Conservation (phyloP, 2,329 filamentous ascomycete genomes). For the Plectosphaerella plurivora region DNA sequence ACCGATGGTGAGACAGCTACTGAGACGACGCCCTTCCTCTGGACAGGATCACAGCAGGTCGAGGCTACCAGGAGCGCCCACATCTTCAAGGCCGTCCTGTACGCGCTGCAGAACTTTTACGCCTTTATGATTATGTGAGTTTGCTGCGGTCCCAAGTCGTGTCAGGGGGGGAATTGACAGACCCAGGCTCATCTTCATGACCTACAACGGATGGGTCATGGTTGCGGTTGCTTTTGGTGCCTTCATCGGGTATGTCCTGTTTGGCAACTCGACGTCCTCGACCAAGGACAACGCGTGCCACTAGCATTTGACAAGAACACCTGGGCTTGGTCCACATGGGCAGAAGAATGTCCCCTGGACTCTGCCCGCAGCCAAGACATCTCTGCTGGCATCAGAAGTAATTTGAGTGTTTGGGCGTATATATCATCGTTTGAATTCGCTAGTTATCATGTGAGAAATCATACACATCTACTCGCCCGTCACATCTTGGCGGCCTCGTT, state of each 20-base stretch:
- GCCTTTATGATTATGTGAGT: constrained; percentile 99
- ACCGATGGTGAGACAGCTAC: constrained; percentile 39
- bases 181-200: constrained; percentile 93
- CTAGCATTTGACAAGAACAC: constrained; percentile 30
- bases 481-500: constrained; percentile 12
- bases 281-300: constrained; percentile 91
- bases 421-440: no score
- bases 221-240: constrained; percentile 82
- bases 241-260: constrained; percentile 81
- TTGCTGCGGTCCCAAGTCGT: neutral
- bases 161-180: constrained; percentile 1
- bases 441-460: no score
- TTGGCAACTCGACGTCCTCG: constrained; percentile 65
- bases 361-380: no score
- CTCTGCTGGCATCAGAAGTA: no score
- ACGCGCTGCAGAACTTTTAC: constrained; percentile 94
- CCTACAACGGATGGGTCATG: constrained; percentile 99
- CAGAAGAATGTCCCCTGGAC: no score
- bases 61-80: constrained; percentile 64
- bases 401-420: no score
- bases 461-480: neutral
- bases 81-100: constrained; percentile 75
- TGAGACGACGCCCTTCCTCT: constrained; percentile 60
- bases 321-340: no score
- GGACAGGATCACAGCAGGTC: constrained; percentile 67